phyloP scores from a whole-genome alignment of 306 rosid species.

The Inga leiocalycina region DNA sequence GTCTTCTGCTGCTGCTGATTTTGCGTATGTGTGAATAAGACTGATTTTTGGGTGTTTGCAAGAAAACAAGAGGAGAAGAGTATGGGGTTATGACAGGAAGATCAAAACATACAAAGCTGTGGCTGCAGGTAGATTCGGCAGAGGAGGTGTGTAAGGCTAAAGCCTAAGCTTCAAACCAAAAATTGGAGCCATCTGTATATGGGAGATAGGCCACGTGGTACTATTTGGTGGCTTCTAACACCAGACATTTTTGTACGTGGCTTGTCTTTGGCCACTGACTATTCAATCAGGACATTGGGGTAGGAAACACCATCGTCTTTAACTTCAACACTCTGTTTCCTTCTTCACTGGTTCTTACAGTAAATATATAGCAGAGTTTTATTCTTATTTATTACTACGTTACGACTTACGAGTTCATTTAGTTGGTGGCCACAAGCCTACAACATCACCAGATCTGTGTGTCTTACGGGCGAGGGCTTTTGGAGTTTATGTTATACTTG shows the following conservation, averaged over 20 bases:
- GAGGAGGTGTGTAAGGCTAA: background rate
- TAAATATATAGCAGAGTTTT: background rate
- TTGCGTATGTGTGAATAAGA: background rate
- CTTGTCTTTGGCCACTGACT: background rate
- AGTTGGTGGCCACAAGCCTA: too few relatives aligned
- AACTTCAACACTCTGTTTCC: background rate
- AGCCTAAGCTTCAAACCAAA: background rate
- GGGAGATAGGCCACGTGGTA: conserved; percentile 30
- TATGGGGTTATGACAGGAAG: conserved; percentile 20
- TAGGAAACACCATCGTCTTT: background rate
- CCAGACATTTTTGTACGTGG: background rate
- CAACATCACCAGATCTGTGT: too few relatives aligned
- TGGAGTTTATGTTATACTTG: too few relatives aligned
- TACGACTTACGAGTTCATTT: too few relatives aligned
- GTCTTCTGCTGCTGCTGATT: background rate
- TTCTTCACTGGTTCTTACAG: background rate
- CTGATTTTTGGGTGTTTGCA: conserved; percentile 25
- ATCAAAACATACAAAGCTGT: background rate
- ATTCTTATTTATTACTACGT: too few relatives aligned
- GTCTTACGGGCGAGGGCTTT: too few relatives aligned
- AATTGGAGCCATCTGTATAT: conserved; percentile 22
- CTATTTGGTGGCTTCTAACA: background rate
- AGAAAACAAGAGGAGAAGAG: conserved; percentile 45
- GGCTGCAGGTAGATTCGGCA: conserved; percentile 39
- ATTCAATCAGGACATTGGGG: background rate